Evolutionary conservation across 768 basidiomycete species (phyloP).

Genomic region (Phlebiopsis flavidoalba): DNA sequence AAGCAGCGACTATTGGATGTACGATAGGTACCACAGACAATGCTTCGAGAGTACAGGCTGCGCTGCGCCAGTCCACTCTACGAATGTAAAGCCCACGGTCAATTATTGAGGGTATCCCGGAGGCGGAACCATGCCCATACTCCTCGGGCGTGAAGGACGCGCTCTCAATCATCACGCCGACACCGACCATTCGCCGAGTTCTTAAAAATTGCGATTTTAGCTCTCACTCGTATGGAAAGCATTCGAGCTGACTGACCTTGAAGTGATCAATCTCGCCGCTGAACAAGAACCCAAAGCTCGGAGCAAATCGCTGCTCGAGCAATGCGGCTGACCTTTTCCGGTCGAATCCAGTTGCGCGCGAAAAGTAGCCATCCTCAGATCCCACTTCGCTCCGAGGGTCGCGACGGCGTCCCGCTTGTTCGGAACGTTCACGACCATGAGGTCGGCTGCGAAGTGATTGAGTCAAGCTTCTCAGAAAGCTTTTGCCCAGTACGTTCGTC

Average conservation of each 20-base stretch:
- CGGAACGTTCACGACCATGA: slow-evolving; percentile 77
- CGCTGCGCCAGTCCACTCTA: neutral
- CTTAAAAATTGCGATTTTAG: slow-evolving; percentile 32
- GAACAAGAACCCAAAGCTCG: slow-evolving; percentile 90
- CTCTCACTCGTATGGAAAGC: neutral
- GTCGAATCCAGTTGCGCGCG: slow-evolving; percentile 92
- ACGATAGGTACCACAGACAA: neutral
- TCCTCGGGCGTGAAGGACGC: slow-evolving; percentile 76
- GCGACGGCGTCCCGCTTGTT: slow-evolving; percentile 86
- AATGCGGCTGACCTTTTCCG: slow-evolving; percentile 92
- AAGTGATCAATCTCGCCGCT: slow-evolving; percentile 98
- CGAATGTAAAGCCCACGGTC: neutral
- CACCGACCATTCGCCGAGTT: slow-evolving; percentile 91
- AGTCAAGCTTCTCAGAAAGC: slow-evolving; percentile 90
- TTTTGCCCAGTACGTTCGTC: slow-evolving; percentile 97
- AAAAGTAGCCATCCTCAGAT: slow-evolving; percentile 90
- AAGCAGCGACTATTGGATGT: slow-evolving; percentile 1
- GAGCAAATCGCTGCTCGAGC: slow-evolving; percentile 94
- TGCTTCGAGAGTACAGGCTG: neutral
- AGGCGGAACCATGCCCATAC: slow-evolving; percentile 44
- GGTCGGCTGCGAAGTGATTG: slow-evolving; percentile 95
- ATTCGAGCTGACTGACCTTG: slow-evolving; percentile 54
- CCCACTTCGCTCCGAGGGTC: slow-evolving; percentile 94
- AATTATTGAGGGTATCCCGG: slow-evolving; percentile 1
- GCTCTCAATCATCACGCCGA: slow-evolving; percentile 97